phyloP scores from a whole-genome alignment of 495 filamentous ascomycete species.

The Penicillium bialowiezense region DNA sequence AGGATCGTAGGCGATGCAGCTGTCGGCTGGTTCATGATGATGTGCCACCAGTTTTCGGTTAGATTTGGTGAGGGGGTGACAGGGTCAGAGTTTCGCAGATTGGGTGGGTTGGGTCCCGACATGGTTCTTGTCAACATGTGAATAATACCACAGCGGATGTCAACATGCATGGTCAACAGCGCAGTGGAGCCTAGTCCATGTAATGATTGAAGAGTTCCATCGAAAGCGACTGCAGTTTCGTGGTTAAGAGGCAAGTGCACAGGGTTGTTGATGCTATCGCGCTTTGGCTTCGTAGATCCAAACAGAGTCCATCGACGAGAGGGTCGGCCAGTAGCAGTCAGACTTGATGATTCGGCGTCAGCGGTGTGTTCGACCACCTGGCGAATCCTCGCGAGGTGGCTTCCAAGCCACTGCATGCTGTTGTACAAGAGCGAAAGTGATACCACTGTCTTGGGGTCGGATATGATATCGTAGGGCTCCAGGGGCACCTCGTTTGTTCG shows the following conservation, averaged over 20 bases:
- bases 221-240: slow-evolving; percentile 80
- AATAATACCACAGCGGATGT: slow-evolving; percentile 78
- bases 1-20: slow-evolving; percentile 79
- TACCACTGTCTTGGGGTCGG: slow-evolving; percentile 79
- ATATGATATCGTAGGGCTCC: slow-evolving; percentile 77
- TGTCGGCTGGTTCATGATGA: slow-evolving; percentile 68
- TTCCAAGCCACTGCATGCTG: slow-evolving; percentile 96
- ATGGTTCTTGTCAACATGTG: slow-evolving; percentile 55
- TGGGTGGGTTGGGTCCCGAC: slow-evolving; percentile 42
- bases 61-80: slow-evolving; percentile 51
- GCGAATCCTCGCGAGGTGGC: slow-evolving; percentile 71
- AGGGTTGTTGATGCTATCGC: slow-evolving; percentile 51
- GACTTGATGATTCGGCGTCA: slow-evolving; percentile 40
- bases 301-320: slow-evolving; percentile 80
- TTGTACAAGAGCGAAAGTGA: slow-evolving; percentile 85
- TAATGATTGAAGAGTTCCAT: slow-evolving; percentile 76
- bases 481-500: slow-evolving; percentile 62
- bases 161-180: slow-evolving; percentile 81
- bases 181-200: slow-evolving; percentile 71
- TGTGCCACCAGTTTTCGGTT: slow-evolving; percentile 63
- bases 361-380: slow-evolving; percentile 56
- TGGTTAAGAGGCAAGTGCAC: slow-evolving; percentile 87
- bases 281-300: slow-evolving; percentile 52
- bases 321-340: slow-evolving; percentile 36
- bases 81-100: slow-evolving; percentile 34